Percentiles rank a stretch among this genome's conserved stretches.
These are phyloP conservation scores for Pulveroboletus sp. DNA, from an alignment of 768 basidiomycete genomes.

Conservation along the genomic window DNA sequence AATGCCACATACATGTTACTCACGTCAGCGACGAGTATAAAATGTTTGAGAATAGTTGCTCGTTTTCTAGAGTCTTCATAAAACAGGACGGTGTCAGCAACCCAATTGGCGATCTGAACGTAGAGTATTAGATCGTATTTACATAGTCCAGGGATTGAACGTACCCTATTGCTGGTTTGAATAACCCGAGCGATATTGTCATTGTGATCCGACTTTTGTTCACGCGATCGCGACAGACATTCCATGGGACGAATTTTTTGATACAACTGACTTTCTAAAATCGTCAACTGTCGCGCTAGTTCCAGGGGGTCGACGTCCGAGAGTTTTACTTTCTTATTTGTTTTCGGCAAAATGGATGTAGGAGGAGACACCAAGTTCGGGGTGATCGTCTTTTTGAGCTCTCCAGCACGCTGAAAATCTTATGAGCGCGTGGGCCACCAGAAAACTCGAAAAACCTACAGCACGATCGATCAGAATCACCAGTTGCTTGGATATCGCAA, in stretches of 20 bases:
- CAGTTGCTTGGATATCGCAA: slow-evolving; percentile 73
- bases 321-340: slow-evolving; percentile 70
- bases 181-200: slow-evolving; percentile 89
- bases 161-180: slow-evolving; percentile 79
- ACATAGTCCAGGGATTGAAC: slow-evolving; percentile 18
- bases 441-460: slow-evolving; percentile 44
- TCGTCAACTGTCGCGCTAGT: slow-evolving; percentile 87
- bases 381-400: slow-evolving; percentile 52
- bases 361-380: slow-evolving; percentile 63
- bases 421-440: slow-evolving; percentile 11
- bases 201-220: slow-evolving; percentile 64
- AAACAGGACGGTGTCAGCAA: slow-evolving; percentile 75
- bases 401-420: slow-evolving; percentile 46
- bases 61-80: slow-evolving; percentile 83
- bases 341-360: slow-evolving; percentile 68
- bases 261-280: slow-evolving; percentile 84
- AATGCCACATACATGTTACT: slow-evolving; percentile 30
- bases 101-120: slow-evolving; percentile 85
- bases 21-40: slow-evolving; percentile 89
- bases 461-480: slow-evolving; percentile 71
- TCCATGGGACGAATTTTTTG: slow-evolving; percentile 87
- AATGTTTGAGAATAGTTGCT: slow-evolving; percentile 78
- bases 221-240: slow-evolving; percentile 80
- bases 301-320: slow-evolving; percentile 86
- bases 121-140: slow-evolving; percentile 1